phyloP scores from a whole-genome alignment of 192 early-diverging fungal species.

The Coemansia brasiliensis region DNA sequence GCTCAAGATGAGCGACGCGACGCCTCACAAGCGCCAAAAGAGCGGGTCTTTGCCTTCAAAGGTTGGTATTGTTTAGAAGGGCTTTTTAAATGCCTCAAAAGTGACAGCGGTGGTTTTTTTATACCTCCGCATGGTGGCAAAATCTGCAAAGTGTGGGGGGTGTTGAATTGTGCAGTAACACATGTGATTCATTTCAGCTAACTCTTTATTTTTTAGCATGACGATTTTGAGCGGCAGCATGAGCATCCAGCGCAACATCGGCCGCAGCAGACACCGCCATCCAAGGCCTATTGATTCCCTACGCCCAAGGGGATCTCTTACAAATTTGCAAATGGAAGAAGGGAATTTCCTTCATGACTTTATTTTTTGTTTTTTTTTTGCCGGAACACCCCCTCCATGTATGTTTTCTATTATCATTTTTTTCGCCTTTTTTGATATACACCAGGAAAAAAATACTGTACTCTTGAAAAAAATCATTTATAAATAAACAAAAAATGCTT shows the following conservation, averaged over 20 bases:
- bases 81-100: background rate
- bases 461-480: too few relatives aligned
- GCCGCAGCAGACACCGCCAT: conserved; percentile 17
- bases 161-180: background rate
- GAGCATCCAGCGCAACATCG: conserved; percentile 4
- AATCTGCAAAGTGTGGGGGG: background rate
- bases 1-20: conserved; percentile 16
- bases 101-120: background rate
- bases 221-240: conserved; percentile 9
- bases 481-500: background rate
- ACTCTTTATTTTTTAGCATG: conserved; percentile 13
- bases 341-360: too few relatives aligned
- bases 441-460: conserved; percentile 9
- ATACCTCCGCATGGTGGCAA: background rate
- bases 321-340: too few relatives aligned
- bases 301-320: too few relatives aligned
- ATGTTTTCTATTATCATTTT: conserved; percentile 5
- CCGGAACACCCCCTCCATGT: background rate
- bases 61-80: conserved; percentile 24
- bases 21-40: conserved; percentile 4
- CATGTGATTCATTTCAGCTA: background rate
- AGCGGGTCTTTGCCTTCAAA: conserved; percentile 4
- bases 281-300: conserved; percentile 14
- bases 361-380: too few relatives aligned
- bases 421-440: background rate